Conservation (phyloP, 2,329 filamentous ascomycete species). For the Calonectria multiphialidica region DNA sequence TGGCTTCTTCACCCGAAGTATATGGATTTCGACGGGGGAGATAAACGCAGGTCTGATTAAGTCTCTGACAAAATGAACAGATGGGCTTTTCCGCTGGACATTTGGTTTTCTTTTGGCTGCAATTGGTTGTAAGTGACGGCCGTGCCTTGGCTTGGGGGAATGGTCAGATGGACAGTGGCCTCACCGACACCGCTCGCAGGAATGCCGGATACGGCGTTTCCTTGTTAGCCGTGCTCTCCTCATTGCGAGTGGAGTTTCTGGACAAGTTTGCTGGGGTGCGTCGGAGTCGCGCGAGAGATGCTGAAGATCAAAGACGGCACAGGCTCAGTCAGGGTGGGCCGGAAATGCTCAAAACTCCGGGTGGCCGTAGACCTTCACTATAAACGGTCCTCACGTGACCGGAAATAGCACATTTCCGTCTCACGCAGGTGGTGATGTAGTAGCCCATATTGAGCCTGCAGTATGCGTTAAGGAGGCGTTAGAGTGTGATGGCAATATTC, state of each 20-base stretch:
- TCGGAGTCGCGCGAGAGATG: background rate
- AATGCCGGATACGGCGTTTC: constrained; percentile 33
- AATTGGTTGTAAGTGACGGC: background rate
- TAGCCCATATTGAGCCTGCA: background rate
- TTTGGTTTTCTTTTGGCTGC: constrained; percentile 40
- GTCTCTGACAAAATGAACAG: constrained; percentile 36
- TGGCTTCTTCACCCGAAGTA: background rate
- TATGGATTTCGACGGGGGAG: constrained; percentile 32
- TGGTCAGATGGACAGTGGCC: background rate
- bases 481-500: background rate
- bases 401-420: background rate
- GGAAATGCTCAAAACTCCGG: constrained; percentile 8
- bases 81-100: constrained; percentile 40
- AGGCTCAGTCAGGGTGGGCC: background rate
- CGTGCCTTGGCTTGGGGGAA: background rate
- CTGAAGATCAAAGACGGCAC: background rate
- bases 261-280: background rate
- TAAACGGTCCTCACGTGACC: background rate
- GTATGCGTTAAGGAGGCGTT: background rate
- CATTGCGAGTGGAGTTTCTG: background rate
- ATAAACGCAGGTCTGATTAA: constrained; percentile 34
- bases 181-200: constrained; percentile 39
- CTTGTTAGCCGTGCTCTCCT: background rate
- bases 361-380: background rate
- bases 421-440: background rate